Percentiles rank a stretch among this genome's conserved stretches.
phyloP scores from a whole-genome alignment of 768 basidiomycete genomes.

The Ramaria rubella region DNA sequence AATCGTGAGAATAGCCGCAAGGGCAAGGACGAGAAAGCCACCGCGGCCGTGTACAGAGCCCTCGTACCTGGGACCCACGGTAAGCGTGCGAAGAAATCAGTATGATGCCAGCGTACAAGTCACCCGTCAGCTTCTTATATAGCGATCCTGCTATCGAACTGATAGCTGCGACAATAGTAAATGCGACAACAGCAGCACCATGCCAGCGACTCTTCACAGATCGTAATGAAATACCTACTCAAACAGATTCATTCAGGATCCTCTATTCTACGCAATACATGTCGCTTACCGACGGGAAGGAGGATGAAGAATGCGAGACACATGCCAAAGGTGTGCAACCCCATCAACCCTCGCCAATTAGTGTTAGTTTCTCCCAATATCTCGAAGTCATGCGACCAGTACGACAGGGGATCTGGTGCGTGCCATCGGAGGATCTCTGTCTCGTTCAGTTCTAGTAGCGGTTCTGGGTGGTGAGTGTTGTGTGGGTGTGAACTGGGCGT shows the following conservation, averaged over 20 bases:
- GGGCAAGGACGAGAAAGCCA: constrained; percentile 50
- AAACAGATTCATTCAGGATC: not conserved
- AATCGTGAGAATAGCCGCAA: constrained; percentile 39
- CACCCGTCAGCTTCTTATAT: constrained; percentile 74
- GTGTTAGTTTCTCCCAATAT: constrained; percentile 33
- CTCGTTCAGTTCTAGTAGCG: constrained; percentile 66
- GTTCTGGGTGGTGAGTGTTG: constrained; percentile 25
- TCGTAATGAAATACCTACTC: constrained; percentile 69
- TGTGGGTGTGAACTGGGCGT: not conserved
- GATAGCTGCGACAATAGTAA: constrained; percentile 54
- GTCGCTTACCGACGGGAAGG: constrained; percentile 65
- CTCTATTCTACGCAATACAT: not conserved
- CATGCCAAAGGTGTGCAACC: constrained; percentile 69
- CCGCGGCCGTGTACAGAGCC: constrained; percentile 52
- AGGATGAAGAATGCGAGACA: constrained; percentile 74
- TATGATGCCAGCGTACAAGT: constrained; percentile 52
- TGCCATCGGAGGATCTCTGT: constrained; percentile 62
- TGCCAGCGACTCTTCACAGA: constrained; percentile 67
- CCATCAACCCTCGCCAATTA: constrained; percentile 65
- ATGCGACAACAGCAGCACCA: constrained; percentile 48
- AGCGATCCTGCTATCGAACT: constrained; percentile 62
- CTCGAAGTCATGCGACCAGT: constrained; percentile 75
- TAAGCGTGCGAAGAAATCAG: not conserved
- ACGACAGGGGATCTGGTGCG: constrained; percentile 68
- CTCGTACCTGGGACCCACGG: constrained; percentile 26